Conservation (phyloP, 805 yeast species). For the Cyberlindnera subsufficiens region DNA sequence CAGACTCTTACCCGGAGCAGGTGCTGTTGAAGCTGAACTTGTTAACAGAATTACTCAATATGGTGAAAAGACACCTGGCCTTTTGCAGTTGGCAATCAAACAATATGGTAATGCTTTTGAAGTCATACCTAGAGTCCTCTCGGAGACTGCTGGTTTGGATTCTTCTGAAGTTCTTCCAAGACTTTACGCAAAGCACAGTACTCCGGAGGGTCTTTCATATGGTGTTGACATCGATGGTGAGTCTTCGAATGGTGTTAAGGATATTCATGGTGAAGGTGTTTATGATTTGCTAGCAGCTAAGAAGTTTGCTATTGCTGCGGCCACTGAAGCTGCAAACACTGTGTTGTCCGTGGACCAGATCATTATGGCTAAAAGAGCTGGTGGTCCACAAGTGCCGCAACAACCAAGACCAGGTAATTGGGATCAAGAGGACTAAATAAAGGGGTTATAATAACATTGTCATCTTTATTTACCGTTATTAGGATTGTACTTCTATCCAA, state of each 20-base stretch:
- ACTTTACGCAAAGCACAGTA: conserved; percentile 82
- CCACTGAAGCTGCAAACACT: conserved; percentile 93
- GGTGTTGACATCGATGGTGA: conserved; percentile 83
- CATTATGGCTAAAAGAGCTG: conserved; percentile 98
- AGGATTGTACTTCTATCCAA: too few species aligned
- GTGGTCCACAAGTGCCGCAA: conserved; percentile 89
- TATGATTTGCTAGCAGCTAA: conserved; percentile 78
- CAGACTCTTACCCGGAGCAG: conserved; percentile 90
- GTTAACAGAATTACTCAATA: conserved; percentile 71
- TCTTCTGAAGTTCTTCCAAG: conserved; percentile 85
- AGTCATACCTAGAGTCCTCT: conserved; percentile 84
- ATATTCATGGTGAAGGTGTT: conserved; percentile 63
- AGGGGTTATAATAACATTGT: background rate
- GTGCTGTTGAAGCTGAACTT: conserved; percentile 87
- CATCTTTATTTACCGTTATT: background rate
- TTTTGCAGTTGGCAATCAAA: conserved; percentile 89
- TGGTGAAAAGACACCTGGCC: conserved; percentile 93
- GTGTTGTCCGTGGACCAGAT: conserved; percentile 92
- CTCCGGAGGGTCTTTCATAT: conserved; percentile 30
- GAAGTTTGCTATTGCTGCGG: conserved; percentile 82
- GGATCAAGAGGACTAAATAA: conserved; percentile 78
- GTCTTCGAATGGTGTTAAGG: conserved; percentile 58
- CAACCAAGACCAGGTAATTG: conserved; percentile 90
- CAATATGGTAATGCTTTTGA: conserved; percentile 93
- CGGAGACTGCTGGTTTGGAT: conserved; percentile 92